Percentiles rank a stretch among this genome's conserved stretches.
Evolutionary conservation across 2,329 filamentous ascomycete genomes (phyloP).

Genomic region (Cercospora zeina): DNA sequence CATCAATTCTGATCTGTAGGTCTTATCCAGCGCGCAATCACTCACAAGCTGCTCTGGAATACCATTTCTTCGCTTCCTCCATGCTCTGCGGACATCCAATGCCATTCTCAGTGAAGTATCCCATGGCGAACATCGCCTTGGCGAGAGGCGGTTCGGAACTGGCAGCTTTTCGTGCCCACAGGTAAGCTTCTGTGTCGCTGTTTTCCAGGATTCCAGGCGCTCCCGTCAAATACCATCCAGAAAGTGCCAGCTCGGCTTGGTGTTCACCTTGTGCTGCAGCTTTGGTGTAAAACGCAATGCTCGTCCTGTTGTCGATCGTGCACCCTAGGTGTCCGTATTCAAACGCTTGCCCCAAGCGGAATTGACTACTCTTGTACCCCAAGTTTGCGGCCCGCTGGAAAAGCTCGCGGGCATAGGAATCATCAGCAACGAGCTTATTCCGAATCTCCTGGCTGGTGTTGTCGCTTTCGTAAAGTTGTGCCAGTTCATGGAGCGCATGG

Average conservation of each 20-base stretch:
- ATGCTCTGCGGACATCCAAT: constrained; percentile 83
- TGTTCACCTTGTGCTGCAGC: constrained; percentile 93
- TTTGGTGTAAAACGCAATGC: constrained; percentile 90
- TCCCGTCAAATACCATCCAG: constrained; percentile 78
- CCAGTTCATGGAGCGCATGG: constrained; percentile 89
- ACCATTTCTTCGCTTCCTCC: constrained; percentile 97
- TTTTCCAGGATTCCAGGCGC: constrained; percentile 83
- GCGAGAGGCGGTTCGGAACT: constrained; percentile 65
- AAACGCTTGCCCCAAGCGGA: constrained; percentile 80
- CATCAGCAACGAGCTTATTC: constrained; percentile 76
- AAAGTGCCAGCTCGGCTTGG: constrained; percentile 69
- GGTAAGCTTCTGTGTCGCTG: constrained; percentile 91
- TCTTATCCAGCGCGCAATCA: constrained; percentile 32
- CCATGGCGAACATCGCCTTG: constrained; percentile 98
- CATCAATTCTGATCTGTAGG: background rate
- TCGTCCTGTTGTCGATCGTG: constrained; percentile 76
- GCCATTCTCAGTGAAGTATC: constrained; percentile 93
- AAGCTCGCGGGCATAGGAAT: constrained; percentile 74
- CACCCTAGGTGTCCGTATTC: constrained; percentile 87
- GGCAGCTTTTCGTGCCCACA: constrained; percentile 95
- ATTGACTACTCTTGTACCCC: constrained; percentile 94
- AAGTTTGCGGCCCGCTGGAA: constrained; percentile 84
- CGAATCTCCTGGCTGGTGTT: constrained; percentile 56
- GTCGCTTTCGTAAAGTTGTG: constrained; percentile 63
- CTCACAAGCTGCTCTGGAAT: constrained; percentile 94